Percentiles rank a stretch among this genome's conserved stretches.
Evolutionary conservation across 1,139 yeast genomes (phyloP).

Genomic region (Geotrichum macrosporum): DNA sequence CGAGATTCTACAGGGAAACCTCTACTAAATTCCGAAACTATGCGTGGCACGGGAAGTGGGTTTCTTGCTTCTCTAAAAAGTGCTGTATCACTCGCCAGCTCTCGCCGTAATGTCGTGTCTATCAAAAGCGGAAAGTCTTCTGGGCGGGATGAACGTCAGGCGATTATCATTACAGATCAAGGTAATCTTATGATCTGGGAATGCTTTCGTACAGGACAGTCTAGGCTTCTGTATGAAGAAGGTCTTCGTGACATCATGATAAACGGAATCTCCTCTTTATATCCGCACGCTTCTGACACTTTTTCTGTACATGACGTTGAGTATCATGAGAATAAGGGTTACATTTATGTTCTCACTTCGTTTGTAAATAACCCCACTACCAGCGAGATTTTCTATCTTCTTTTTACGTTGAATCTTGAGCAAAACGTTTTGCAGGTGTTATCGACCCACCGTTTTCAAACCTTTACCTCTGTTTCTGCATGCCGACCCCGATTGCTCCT

Average conservation of each 20-base stretch:
- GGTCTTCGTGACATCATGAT: constrained; percentile 39
- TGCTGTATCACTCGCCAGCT: constrained; percentile 31
- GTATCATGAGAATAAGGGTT: constrained; percentile 36
- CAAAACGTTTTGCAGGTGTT: constrained; percentile 51
- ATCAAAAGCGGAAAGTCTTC: constrained; percentile 53
- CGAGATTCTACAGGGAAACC: constrained; percentile 70
- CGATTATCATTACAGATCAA: constrained; percentile 40
- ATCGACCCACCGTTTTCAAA: constrained; percentile 56
- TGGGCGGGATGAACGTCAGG: constrained; percentile 51
- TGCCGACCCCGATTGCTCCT: constrained; percentile 51
- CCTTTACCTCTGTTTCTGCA: constrained; percentile 38
- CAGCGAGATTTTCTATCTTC: constrained; percentile 18
- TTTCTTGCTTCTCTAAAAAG: constrained; percentile 33
- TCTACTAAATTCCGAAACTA: constrained; percentile 23
- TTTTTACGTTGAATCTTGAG: constrained; percentile 56
- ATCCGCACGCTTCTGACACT: constrained; percentile 42
- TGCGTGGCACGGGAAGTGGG: constrained; percentile 36
- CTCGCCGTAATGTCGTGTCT: constrained; percentile 53
- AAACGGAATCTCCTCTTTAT: constrained; percentile 42
- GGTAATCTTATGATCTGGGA: constrained; percentile 49
- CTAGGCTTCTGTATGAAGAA: constrained; percentile 39
- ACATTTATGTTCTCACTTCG: constrained; percentile 51
- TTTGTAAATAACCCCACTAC: constrained; percentile 32
- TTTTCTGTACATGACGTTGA: constrained; percentile 52
- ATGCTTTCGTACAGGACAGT: constrained; percentile 45